Evolutionary conservation across 2,329 filamentous ascomycete genomes (phyloP), one percentile per base, ranked within the genome.

Genomic region (Pseudonectria buxi): DNA sequence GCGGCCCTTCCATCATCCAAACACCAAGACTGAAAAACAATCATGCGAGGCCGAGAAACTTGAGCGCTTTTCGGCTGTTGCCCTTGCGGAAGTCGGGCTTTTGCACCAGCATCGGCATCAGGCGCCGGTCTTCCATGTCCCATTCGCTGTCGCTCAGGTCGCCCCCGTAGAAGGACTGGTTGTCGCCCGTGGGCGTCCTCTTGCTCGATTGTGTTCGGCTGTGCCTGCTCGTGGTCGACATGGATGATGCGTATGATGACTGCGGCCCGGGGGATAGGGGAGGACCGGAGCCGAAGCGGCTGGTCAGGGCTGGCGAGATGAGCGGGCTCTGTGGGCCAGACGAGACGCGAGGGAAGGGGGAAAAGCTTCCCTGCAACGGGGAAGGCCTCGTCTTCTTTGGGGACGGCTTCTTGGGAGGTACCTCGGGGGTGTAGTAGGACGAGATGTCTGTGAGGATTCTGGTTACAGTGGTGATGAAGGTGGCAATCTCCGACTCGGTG

Each of bases 391-490:
- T 27, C 37, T 48, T 52, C 15, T 41, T 45, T 4, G 46, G 35
- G 1, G 41, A 43, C 7, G 36, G 28, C 40, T 46, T 51, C 30
- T 45, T 43, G 2, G 41, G 36, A 9, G 36, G 24, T 18, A 55
- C 53, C 11, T 72, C 67, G 0, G 65, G 61, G 1, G 58, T 52
- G 43, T 76, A 77, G 41, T 65, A 71, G 3, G 58, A 40, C 3
- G 52, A 55, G 12, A 51, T 36, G 4, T 50, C 49, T 5, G 44
- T 47, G 9, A 55, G 48, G 14, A 68, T 63, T 36, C 68, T 68
- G 49, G 69, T 68, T 13, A 81, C 69, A 0, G 65, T 63, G 0
- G 67, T 65, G 22, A 80, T 61, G 41, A 81, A 75, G 0, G 59
- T 66, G 0, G 68, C 61, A 24, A 78, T 69, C 44, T 81, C 76